Conservation (phyloP, 192 early-diverging fungal genomes). For the Coemansia sp. region DNA sequence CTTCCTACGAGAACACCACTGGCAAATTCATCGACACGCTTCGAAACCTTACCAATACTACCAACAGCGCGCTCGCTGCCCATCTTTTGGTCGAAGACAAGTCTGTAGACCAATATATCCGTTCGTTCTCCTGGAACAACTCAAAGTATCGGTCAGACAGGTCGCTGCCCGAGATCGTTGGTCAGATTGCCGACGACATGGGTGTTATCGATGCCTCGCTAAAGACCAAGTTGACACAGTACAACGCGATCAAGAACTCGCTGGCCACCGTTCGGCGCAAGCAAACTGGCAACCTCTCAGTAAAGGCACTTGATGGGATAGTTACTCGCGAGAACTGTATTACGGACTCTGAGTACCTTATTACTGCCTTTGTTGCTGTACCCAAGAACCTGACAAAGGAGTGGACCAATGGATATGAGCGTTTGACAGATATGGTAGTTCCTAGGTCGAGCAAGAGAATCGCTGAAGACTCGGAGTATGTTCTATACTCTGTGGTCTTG, state of each 20-base stretch:
- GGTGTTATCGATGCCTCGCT: slow-evolving; percentile 83
- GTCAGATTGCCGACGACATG: slow-evolving; percentile 83
- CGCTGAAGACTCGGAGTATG: slow-evolving; percentile 95
- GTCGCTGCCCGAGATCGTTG: slow-evolving; percentile 81
- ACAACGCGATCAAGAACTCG: slow-evolving; percentile 80
- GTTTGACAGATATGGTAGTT: slow-evolving; percentile 91
- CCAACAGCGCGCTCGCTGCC: slow-evolving; percentile 11
- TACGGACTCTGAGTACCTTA: slow-evolving; percentile 91
- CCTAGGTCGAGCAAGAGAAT: slow-evolving; percentile 91
- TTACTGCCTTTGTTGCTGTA: slow-evolving; percentile 92
- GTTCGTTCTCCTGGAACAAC: slow-evolving; percentile 92
- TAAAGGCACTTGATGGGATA: slow-evolving; percentile 80
- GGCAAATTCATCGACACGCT: slow-evolving; percentile 89
- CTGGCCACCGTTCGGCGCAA: slow-evolving; percentile 85
- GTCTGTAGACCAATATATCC: slow-evolving; percentile 84
- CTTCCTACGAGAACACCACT: slow-evolving; percentile 69
- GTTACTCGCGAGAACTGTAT: slow-evolving; percentile 94
- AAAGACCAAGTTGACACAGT: slow-evolving; percentile 88
- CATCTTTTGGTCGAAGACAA: slow-evolving; percentile 51
- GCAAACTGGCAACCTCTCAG: slow-evolving; percentile 85
- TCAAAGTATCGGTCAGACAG: slow-evolving; percentile 96
- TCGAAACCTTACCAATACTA: slow-evolving; percentile 58
- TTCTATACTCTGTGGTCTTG: slow-evolving; percentile 86
- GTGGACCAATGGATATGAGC: slow-evolving; percentile 89
- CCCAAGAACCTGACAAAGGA: slow-evolving; percentile 82